Percentiles rank a stretch among this genome's conserved stretches.
phyloP scores from a whole-genome alignment of 2,329 filamentous ascomycete species.

The Gyromitra esculenta region DNA sequence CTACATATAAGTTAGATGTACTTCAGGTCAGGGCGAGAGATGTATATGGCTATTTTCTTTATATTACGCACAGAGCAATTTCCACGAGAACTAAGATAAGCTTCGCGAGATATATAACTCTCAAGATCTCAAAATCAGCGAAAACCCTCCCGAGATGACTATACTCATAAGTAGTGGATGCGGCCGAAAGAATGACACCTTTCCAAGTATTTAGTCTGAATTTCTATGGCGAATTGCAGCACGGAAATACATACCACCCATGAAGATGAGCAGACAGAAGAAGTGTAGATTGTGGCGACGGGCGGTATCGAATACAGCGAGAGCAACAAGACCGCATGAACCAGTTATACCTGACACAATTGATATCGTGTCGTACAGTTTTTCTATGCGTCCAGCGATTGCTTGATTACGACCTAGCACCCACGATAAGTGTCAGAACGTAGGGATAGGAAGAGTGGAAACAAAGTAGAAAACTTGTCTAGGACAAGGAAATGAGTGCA shows the following conservation, averaged over 20 bases:
- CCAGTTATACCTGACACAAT: constrained; percentile 75
- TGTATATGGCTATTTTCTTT: too few species aligned
- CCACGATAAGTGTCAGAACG: background rate
- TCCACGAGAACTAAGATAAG: constrained; percentile 84
- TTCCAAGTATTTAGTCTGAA: background rate
- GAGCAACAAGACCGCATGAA: constrained; percentile 79
- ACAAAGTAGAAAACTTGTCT: too few species aligned
- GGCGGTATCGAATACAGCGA: constrained; percentile 87
- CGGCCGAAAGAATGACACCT: constrained; percentile 50
- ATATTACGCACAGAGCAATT: constrained; percentile 67
- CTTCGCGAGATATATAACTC: constrained; percentile 86
- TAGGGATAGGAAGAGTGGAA: background rate
- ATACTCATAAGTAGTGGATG: constrained; percentile 55
- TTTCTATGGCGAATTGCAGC: background rate
- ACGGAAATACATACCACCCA: constrained; percentile 76
- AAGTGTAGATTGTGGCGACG: constrained; percentile 74
- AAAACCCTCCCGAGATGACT: constrained; percentile 62
- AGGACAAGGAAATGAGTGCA: constrained; percentile 50
- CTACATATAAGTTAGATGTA: background rate
- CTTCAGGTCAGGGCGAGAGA: background rate
- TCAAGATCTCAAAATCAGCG: constrained; percentile 77
- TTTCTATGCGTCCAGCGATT: constrained; percentile 60
- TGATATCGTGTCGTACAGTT: constrained; percentile 66
- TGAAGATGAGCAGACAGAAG: constrained; percentile 82
- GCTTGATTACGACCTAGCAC: constrained; percentile 45